These are phyloP conservation scores for Rhodomyrtus tomentosa DNA, from an alignment of 345 rosid species.

Conservation along the genomic window DNA sequence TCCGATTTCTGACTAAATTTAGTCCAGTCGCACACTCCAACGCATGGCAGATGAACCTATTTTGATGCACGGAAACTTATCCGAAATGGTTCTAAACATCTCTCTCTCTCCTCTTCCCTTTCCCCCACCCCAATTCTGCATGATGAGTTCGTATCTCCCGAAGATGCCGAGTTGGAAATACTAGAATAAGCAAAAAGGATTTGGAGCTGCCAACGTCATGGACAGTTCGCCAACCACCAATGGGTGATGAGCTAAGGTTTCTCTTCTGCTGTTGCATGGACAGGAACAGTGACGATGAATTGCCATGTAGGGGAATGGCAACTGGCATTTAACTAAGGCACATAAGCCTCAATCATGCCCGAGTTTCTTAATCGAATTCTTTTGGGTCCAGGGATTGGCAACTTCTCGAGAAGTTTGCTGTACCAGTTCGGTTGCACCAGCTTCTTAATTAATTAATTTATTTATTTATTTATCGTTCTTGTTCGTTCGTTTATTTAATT, in stretches of 20 bases:
- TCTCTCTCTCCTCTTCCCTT: neutral
- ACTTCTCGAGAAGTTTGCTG: neutral
- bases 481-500: neutral
- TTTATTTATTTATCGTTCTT: too few relatives aligned
- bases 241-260: neutral
- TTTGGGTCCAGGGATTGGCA: neutral
- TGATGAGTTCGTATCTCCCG: neutral
- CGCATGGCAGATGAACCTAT: accelerated
- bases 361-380: neutral
- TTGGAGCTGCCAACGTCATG: neutral
- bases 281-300: neutral
- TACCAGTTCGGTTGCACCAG: neutral
- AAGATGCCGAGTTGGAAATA: neutral
- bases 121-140: neutral
- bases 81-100: accelerated
- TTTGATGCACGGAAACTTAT: neutral
- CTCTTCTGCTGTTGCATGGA: neutral
- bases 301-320: neutral
- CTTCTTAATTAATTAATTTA: too few relatives aligned
- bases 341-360: neutral
- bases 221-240: neutral
- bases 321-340: neutral
- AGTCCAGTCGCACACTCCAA: too few relatives aligned
- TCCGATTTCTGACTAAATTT: too few relatives aligned
- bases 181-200: neutral